phyloP scores from a whole-genome alignment of 2,329 filamentous ascomycete species.

The Colletotrichum echinochloae region DNA sequence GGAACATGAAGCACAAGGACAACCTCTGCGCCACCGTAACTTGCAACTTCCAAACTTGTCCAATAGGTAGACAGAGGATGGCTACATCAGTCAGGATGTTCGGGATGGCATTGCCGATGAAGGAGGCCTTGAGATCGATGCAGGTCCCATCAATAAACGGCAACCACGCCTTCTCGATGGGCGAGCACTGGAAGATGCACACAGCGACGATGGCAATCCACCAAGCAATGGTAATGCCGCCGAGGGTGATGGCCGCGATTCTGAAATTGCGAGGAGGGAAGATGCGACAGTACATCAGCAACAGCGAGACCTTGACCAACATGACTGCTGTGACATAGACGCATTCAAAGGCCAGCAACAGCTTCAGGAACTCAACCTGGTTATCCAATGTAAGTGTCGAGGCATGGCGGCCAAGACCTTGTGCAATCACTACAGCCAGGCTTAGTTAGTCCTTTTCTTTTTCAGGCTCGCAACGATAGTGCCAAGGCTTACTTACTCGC shows the following conservation, averaged over 20 bases:
- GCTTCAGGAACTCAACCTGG: constrained; percentile 33
- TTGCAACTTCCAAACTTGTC: constrained; percentile 47
- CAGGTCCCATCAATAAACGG: constrained; percentile 51
- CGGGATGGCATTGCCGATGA: constrained; percentile 58
- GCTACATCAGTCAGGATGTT: constrained; percentile 55
- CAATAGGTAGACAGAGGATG: constrained; percentile 47
- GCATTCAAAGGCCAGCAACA: constrained; percentile 33
- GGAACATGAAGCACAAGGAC: constrained; percentile 47
- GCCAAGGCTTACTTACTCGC: constrained; percentile 19
- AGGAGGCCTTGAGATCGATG: constrained; percentile 53
- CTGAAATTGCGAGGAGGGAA: constrained; percentile 32
- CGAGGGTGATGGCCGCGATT: constrained; percentile 29
- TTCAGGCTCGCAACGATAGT: background rate
- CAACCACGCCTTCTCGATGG: constrained; percentile 52
- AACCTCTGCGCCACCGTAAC: constrained; percentile 44
- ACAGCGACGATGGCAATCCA: constrained; percentile 44
- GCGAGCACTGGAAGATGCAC: constrained; percentile 55
- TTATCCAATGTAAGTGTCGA: constrained; percentile 19
- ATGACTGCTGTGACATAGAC: constrained; percentile 34
- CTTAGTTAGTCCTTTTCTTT: too few relatives aligned
- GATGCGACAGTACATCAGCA: constrained; percentile 40
- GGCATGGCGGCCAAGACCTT: constrained; percentile 32
- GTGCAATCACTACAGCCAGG: constrained; percentile 26
- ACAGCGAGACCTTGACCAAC: constrained; percentile 39
- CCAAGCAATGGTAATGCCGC: constrained; percentile 35